These are phyloP conservation scores for Lactarius trivialis DNA, from an alignment of 768 basidiomycete genomes.

Conservation along the genomic window DNA sequence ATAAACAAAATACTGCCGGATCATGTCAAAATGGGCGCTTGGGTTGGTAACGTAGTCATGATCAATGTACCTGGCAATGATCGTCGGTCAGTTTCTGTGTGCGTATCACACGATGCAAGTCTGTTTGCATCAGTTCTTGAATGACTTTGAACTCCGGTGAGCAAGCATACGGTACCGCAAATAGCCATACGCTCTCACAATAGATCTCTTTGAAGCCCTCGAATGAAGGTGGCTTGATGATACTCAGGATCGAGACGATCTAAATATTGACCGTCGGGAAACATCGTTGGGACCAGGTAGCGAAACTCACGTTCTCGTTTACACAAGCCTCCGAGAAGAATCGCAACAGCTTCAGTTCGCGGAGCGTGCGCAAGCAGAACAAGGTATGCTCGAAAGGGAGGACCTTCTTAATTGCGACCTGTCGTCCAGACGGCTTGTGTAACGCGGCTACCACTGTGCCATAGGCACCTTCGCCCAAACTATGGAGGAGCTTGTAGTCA, in stretches of 20 bases:
- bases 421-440: conserved; percentile 71
- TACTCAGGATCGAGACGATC: conserved; percentile 92
- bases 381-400: conserved; percentile 91
- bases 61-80: conserved; percentile 60
- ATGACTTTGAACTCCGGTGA: conserved; percentile 43
- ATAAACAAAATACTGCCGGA: conserved; percentile 67
- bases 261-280: conserved; percentile 28
- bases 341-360: conserved; percentile 86
- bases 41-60: neutral
- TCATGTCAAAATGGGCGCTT: conserved; percentile 14
- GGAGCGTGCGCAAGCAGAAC: conserved; percentile 82
- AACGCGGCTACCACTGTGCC: conserved; percentile 86
- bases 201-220: conserved; percentile 85
- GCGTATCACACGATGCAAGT: conserved; percentile 85
- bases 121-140: conserved; percentile 87
- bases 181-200: conserved; percentile 38
- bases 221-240: conserved; percentile 70
- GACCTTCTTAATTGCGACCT: conserved; percentile 95
- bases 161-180: neutral
- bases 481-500: conserved; percentile 66
- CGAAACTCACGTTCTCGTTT: conserved; percentile 62
- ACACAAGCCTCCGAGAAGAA: conserved; percentile 76
- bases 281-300: conserved; percentile 6
- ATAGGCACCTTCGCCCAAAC: conserved; percentile 82
- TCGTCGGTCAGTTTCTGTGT: conserved; percentile 89